Evolutionary conservation across 768 basidiomycete species (phyloP).

Genomic region (Chlorophyllum brunneum): DNA sequence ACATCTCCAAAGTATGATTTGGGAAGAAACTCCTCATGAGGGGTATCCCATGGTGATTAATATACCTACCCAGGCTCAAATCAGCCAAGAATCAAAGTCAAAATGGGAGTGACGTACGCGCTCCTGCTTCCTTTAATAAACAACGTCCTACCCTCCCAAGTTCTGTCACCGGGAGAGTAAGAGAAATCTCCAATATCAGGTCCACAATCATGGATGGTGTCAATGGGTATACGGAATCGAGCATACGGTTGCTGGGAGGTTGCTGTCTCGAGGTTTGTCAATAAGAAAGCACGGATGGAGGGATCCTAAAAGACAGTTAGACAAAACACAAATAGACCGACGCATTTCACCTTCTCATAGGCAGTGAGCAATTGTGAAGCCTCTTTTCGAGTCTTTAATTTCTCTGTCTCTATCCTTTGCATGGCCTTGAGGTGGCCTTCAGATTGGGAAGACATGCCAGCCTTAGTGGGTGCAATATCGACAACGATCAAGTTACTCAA

Average conservation of each 20-base stretch:
- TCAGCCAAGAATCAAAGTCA: not conserved
- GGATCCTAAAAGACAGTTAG: constrained; percentile 51
- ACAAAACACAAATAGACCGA: not conserved
- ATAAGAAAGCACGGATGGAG: constrained; percentile 72
- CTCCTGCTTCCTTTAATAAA: constrained; percentile 78
- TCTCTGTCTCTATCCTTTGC: constrained; percentile 60
- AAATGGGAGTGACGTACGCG: constrained; percentile 35
- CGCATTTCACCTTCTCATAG: constrained; percentile 51
- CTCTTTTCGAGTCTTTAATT: constrained; percentile 57
- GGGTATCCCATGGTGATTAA: constrained; percentile 70
- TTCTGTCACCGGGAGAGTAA: constrained; percentile 51
- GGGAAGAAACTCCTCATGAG: constrained; percentile 72
- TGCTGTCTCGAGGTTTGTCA: constrained; percentile 69
- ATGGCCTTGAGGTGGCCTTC: constrained; percentile 35
- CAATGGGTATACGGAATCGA: constrained; percentile 72
- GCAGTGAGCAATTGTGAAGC: constrained; percentile 64
- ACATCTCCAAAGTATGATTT: constrained; percentile 50
- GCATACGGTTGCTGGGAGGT: constrained; percentile 19
- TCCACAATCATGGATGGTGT: constrained; percentile 57
- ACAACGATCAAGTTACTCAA: constrained; percentile 65
- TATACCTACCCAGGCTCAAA: constrained; percentile 46
- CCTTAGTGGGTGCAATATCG: constrained; percentile 76
- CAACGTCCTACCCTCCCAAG: constrained; percentile 60
- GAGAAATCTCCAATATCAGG: constrained; percentile 74
- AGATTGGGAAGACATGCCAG: constrained; percentile 45